A percentile compares a stretch with the other conserved stretches of the same genome.
Evolutionary conservation across 23 red algal species (phyloP).

Genomic region (Chondrus crispus): DNA sequence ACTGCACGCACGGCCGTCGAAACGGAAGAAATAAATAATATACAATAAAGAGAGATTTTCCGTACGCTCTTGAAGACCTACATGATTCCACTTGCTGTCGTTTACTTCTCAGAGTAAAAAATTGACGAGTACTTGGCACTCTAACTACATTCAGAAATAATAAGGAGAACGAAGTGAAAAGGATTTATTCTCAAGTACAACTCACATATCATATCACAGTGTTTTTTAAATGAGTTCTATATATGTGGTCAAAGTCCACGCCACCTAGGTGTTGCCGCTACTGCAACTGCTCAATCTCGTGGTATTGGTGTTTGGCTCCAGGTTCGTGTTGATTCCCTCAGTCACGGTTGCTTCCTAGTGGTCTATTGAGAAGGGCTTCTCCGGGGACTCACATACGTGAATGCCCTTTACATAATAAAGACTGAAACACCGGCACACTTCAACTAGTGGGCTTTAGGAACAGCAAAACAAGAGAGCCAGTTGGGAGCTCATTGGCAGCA

Average conservation of each 20-base stretch:
- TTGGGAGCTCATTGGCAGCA: conserved; percentile 10
- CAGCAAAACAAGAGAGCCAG: background rate
- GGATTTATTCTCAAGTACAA: background rate
- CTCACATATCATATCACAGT: conserved; percentile 20
- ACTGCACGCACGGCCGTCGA: background rate
- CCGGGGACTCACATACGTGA: conserved; percentile 22
- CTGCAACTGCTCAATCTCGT: conserved; percentile 9
- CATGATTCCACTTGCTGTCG: conserved; percentile 8
- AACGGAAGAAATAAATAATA: background rate
- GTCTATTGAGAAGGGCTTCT: conserved; percentile 22
- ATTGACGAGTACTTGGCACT: conserved; percentile 36
- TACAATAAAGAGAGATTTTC: background rate
- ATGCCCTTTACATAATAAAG: conserved; percentile 21
- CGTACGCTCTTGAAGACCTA: background rate
- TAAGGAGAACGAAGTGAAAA: background rate
- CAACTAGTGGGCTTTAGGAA: conserved; percentile 23
- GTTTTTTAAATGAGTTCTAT: conserved; percentile 8
- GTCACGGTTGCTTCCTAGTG: background rate
- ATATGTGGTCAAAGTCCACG: background rate
- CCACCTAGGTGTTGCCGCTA: conserved; percentile 11
- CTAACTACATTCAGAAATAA: background rate
- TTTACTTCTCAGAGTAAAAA: conserved; percentile 35
- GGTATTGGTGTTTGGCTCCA: background rate
- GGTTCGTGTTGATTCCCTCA: background rate
- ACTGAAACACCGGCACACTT: background rate